Percentiles rank a stretch among this genome's conserved stretches.
These are phyloP conservation scores for Suillus decipiens DNA, from an alignment of 768 basidiomycete species.

Conservation along the genomic window DNA sequence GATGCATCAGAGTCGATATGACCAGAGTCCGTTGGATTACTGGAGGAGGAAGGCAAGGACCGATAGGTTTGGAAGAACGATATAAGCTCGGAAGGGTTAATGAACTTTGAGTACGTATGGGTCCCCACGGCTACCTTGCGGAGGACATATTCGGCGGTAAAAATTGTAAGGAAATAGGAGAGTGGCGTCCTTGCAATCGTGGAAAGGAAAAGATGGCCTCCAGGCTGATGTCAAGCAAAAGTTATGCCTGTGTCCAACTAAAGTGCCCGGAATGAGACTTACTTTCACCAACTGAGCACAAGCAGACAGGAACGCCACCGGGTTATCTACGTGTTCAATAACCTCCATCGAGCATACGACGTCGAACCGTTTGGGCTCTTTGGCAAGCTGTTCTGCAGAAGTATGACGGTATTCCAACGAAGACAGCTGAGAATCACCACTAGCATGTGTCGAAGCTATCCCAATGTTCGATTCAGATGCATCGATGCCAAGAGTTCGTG, in stretches of 20 bases:
- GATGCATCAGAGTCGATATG: constrained; percentile 8
- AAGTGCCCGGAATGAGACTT: constrained; percentile 20
- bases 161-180: constrained; percentile 67
- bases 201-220: constrained; percentile 93
- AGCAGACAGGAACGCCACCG: constrained; percentile 76
- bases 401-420: constrained; percentile 67
- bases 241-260: neutral
- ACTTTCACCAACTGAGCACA: constrained; percentile 90
- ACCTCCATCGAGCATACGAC: constrained; percentile 98
- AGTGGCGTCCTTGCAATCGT: constrained; percentile 88
- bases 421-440: constrained; percentile 66
- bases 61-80: constrained; percentile 73
- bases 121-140: constrained; percentile 84
- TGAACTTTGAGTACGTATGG: constrained; percentile 88
- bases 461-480: constrained; percentile 86
- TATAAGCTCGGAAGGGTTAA: constrained; percentile 84
- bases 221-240: constrained; percentile 60
- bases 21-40: neutral
- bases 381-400: constrained; percentile 72
- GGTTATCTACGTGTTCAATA: constrained; percentile 95
- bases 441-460: constrained; percentile 82
- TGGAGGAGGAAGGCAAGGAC: constrained; percentile 26
- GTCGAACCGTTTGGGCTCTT: constrained; percentile 72
- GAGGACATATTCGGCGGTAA: constrained; percentile 81
- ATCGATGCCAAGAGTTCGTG: constrained; percentile 88